A percentile compares a stretch with the other conserved stretches of the same genome.
These are phyloP conservation scores for Fusarium xyrophilum DNA, from an alignment of 2,329 filamentous ascomycete genomes.

Conservation along the genomic window DNA sequence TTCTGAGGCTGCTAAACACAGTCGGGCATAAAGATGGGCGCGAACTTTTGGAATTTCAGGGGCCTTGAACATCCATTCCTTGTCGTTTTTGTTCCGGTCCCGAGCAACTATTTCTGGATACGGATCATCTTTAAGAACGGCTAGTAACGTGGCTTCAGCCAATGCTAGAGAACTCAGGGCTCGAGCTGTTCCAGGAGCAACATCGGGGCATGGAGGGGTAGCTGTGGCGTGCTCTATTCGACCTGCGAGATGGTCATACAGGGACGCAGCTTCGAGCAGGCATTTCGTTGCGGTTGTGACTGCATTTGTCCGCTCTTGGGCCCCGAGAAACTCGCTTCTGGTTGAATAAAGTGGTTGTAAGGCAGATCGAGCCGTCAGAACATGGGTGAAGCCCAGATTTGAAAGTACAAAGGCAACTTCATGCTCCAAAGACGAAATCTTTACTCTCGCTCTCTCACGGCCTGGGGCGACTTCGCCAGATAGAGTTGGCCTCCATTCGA, in stretches of 20 bases:
- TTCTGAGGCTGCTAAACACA: constrained; percentile 87
- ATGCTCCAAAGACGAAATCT: constrained; percentile 76
- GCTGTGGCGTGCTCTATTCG: constrained; percentile 56
- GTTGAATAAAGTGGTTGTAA: constrained; percentile 77
- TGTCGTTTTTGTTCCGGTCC: constrained; percentile 80
- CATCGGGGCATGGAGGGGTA: constrained; percentile 58
- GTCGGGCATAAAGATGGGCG: constrained; percentile 82
- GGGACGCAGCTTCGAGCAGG: constrained; percentile 77
- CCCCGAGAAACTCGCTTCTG: constrained; percentile 63
- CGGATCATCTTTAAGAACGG: constrained; percentile 92
- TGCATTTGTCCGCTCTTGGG: constrained; percentile 71
- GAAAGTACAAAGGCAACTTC: constrained; percentile 83
- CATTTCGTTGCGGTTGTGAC: constrained; percentile 78
- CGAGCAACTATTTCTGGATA: constrained; percentile 85
- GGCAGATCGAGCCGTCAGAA: constrained; percentile 72
- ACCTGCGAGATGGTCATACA: constrained; percentile 74
- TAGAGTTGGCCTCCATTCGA: constrained; percentile 87
- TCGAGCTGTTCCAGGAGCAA: constrained; percentile 59
- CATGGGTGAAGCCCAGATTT: constrained; percentile 77
- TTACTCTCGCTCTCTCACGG: constrained; percentile 70
- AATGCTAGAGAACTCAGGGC: constrained; percentile 72
- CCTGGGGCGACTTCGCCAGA: constrained; percentile 68
- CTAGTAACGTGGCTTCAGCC: constrained; percentile 87
- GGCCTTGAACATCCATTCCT: constrained; percentile 95
- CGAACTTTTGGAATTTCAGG: constrained; percentile 89